Percentiles rank a stretch among this genome's conserved stretches.
These are phyloP conservation scores for Thalia dealbata DNA, from an alignment of 176 grass and related monocot species.

Conservation along the genomic window DNA sequence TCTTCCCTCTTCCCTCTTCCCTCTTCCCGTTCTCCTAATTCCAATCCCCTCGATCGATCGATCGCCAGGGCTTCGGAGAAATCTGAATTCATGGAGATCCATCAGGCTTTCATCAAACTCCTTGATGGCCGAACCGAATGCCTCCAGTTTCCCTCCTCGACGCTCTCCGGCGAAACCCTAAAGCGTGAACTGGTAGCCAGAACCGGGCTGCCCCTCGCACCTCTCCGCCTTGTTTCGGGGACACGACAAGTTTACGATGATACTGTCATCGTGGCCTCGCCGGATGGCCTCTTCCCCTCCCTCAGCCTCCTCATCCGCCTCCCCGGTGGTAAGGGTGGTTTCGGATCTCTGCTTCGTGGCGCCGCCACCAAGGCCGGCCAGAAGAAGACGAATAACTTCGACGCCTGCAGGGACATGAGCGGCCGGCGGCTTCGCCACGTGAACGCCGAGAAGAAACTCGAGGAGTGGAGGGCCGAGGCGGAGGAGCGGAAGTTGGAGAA, in stretches of 20 bases:
- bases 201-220: conserved; percentile 27
- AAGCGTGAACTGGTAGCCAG: conserved; percentile 29
- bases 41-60: no score
- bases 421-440: conserved; percentile 84
- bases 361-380: conserved; percentile 91
- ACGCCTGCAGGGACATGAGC: conserved; percentile 91
- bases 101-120: conserved; percentile 60
- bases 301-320: conserved; percentile 54
- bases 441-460: conserved; percentile 86
- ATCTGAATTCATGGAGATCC: conserved; percentile 23
- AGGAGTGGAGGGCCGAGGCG: conserved; percentile 85
- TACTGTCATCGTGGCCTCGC: conserved; percentile 28
- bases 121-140: conserved; percentile 70
- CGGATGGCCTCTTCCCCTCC: conserved; percentile 41
- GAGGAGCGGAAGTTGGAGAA: conserved; percentile 70
- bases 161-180: conserved; percentile 38
- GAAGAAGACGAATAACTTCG: conserved; percentile 98
- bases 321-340: conserved; percentile 85
- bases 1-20: no score
- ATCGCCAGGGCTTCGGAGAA: no score
- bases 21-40: no score
- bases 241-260: conserved; percentile 24
- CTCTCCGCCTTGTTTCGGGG: conserved; percentile 41
- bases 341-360: conserved; percentile 84
- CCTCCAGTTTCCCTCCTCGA: conserved; percentile 50